phyloP scores from a whole-genome alignment of 2,329 filamentous ascomycete genomes.

The Nemania serpens region DNA sequence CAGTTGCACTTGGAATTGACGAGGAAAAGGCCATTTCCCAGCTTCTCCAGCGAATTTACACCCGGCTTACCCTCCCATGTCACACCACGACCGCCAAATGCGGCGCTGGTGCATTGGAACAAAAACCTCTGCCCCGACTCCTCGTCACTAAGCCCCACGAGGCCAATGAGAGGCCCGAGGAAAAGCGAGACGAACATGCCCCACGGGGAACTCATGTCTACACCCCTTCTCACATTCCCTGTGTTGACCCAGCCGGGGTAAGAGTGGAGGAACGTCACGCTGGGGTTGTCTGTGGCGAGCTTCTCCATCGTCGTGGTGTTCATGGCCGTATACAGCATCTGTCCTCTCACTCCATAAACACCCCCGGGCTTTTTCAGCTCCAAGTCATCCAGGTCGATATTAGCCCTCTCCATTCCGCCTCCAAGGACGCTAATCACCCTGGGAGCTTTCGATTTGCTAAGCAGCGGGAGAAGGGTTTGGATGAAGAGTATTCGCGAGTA shows the following conservation, averaged over 20 bases:
- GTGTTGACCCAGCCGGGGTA: constrained; percentile 45
- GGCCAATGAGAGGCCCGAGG: constrained; percentile 39
- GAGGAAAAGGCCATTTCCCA: constrained; percentile 41
- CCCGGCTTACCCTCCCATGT: constrained; percentile 41
- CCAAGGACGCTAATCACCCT: constrained; percentile 44
- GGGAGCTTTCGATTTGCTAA: constrained; percentile 38
- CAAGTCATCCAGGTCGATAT: constrained; percentile 43
- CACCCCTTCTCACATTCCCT: constrained; percentile 41
- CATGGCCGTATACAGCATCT: constrained; percentile 41
- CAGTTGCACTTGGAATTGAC: constrained; percentile 42
- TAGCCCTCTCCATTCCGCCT: constrained; percentile 41
- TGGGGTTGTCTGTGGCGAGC: constrained; percentile 16
- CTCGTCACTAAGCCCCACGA: constrained; percentile 40
- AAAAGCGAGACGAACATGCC: constrained; percentile 42
- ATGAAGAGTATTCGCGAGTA: constrained; percentile 51
- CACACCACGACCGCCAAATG: constrained; percentile 43
- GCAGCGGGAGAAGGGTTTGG: constrained; percentile 47
- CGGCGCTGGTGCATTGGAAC: constrained; percentile 44
- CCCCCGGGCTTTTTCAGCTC: constrained; percentile 42
- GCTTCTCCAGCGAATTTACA: constrained; percentile 37
- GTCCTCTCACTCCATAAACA: constrained; percentile 39
- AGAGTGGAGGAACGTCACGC: constrained; percentile 33
- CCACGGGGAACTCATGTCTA: constrained; percentile 34
- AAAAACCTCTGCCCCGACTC: constrained; percentile 43
- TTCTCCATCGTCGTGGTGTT: constrained; percentile 34